Evolutionary conservation across 352 stramenopile genomes (phyloP), one percentile per base, ranked within the genome.

Genomic region (Pythium scleroteichum): DNA sequence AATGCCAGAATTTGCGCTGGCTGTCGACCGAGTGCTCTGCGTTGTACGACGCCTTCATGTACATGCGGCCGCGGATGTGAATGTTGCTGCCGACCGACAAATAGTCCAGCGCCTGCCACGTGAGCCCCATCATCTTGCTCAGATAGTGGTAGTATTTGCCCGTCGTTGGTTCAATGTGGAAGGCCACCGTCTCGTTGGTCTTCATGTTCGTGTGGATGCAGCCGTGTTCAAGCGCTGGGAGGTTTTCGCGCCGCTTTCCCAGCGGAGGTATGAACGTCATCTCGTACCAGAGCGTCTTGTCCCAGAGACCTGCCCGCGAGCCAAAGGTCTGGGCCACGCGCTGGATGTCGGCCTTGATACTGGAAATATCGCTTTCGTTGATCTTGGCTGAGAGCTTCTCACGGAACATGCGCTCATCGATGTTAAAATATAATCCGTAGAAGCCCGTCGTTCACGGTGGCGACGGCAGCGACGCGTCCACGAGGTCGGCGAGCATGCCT

Each of bases 91-190:
- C 47, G 42, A 44, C 3, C n/a, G 49, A 64, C 2, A 71, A 16
- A 23, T 64, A 71, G 35, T 71, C 64, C 2, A 63, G 32, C 12
- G 64, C 64, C 40, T 64, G 45, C 64, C 64, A 71, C 16, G 64
- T 49, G 26, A 56, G 41, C 22, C 64, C 59, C 13, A 71, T 53
- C 45, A 56, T 52, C 19, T 71, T 58, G 32, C 39, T 52, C 4
- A 71, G 41, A 2, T 19, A 27, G 20, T 52, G 58, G 17, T 62
- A 64, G 47, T 71, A 71, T 58, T 68, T 68, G 51, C 51, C 64
- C 2, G 35, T 61, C 13, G 35, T 50, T 0, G 27, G 9, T 2
- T 46, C 42, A 3, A 64, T 38, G 59, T 68, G 52, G 27, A 71
- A 63, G 7, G 45, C 29, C 16, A 51, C 38, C 12, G 40, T 42